These are phyloP conservation scores for Cicer cuneatum DNA, from an alignment of 306 rosid genomes.

Conservation along the genomic window DNA sequence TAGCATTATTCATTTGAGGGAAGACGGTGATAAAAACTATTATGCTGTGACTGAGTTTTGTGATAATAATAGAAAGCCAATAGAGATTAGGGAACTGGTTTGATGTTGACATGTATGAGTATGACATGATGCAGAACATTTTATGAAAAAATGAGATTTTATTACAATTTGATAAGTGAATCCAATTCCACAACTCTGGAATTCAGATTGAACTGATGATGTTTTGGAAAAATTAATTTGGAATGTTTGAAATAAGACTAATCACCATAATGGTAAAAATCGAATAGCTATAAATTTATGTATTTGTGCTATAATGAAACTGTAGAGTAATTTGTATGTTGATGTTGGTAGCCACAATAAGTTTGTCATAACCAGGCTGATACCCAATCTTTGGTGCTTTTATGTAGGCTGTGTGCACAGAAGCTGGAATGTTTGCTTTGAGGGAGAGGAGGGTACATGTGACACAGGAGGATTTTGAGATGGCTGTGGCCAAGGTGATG, in stretches of 20 bases:
- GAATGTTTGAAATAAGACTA: constrained; percentile 4
- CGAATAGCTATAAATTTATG: not conserved
- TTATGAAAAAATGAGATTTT: not conserved
- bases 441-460: constrained; percentile 98
- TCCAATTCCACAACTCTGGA: constrained; percentile 5
- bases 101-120: not conserved
- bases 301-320: not conserved
- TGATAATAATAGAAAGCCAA: not conserved
- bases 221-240: not conserved
- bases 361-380: not conserved
- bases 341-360: not conserved
- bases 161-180: not conserved
- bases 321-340: not conserved
- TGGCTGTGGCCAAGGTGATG: constrained; percentile 99
- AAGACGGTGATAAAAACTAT: not conserved
- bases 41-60: not conserved
- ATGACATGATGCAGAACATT: not conserved
- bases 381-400: not conserved
- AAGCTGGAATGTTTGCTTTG: constrained; percentile 99
- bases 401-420: constrained; percentile 98
- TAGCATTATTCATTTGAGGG: not conserved
- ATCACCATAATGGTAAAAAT: not conserved
- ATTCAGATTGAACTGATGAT: not conserved
- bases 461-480: constrained; percentile 97
- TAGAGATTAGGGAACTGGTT: not conserved